Conservation (phyloP, 371 early-diverging fungal genomes). For the Rhizopus stolonifer region DNA sequence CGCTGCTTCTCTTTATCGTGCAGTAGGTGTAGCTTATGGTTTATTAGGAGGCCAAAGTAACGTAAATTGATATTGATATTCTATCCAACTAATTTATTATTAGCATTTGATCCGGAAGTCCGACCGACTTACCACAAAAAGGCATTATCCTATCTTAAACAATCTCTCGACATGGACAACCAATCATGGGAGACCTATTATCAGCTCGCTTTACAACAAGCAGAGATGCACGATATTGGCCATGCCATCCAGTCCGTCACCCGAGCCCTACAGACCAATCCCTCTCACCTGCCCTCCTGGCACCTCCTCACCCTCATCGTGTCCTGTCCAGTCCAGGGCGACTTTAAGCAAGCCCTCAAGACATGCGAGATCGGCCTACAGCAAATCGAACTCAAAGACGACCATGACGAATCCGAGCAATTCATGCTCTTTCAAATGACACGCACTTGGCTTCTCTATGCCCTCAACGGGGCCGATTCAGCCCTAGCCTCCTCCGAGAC, state of each 20-base stretch:
- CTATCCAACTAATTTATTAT: not conserved
- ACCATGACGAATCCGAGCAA: constrained; percentile 53
- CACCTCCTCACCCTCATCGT: constrained; percentile 80
- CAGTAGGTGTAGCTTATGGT: constrained; percentile 64
- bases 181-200: constrained; percentile 64
- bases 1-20: constrained; percentile 47
- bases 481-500: constrained; percentile 56
- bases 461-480: constrained; percentile 51
- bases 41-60: constrained; percentile 63
- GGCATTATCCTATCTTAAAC: constrained; percentile 62
- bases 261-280: constrained; percentile 61
- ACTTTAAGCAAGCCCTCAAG: constrained; percentile 58
- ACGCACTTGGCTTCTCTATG: constrained; percentile 51
- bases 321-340: constrained; percentile 53
- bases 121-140: constrained; percentile 68
- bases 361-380: constrained; percentile 75
- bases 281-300: constrained; percentile 76
- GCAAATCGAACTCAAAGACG: constrained; percentile 31
- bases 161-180: constrained; percentile 52
- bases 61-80: not conserved
- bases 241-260: constrained; percentile 68
- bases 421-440: constrained; percentile 63
- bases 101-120: constrained; percentile 63
- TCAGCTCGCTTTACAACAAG: constrained; percentile 78
- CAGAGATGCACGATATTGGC: constrained; percentile 75